These are phyloP conservation scores for Paecilomyces sp. DNA, from an alignment of 2,329 filamentous ascomycete genomes.

Conservation along the genomic window DNA sequence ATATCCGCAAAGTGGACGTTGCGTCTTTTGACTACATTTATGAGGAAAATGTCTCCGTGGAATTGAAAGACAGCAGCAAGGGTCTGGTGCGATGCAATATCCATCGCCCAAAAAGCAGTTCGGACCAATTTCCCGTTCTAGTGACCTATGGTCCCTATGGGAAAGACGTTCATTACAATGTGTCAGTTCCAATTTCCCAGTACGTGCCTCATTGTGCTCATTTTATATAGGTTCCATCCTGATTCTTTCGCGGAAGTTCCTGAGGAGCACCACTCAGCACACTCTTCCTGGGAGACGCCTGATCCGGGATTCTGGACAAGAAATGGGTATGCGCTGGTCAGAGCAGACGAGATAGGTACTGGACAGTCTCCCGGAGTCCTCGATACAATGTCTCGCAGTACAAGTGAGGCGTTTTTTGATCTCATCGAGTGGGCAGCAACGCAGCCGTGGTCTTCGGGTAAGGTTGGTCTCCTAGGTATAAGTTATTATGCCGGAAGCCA, in stretches of 20 bases:
- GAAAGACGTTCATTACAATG: conserved; percentile 4
- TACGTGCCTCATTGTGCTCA: too few species aligned
- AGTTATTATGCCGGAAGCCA: conserved; percentile 44
- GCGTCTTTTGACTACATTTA: too few species aligned
- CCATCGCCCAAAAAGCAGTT: not conserved
- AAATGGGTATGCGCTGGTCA: conserved; percentile 2
- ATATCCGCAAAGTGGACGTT: too few species aligned
- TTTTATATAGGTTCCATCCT: conserved; percentile 2
- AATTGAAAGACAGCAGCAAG: too few species aligned
- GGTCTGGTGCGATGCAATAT: not conserved
- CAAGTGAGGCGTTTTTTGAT: conserved; percentile 1
- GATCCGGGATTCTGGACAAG: conserved; percentile 2
- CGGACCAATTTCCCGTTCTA: not conserved
- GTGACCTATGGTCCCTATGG: conserved; percentile 3
- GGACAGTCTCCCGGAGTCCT: conserved; percentile 3
- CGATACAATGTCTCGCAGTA: conserved; percentile 3
- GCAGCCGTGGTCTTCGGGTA: conserved; percentile 43
- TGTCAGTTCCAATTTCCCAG: conserved; percentile 2
- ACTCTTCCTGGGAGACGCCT: conserved; percentile 1
- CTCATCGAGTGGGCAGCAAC: conserved; percentile 23
- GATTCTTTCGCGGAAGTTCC: conserved; percentile 4
- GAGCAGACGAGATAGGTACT: conserved; percentile 2
- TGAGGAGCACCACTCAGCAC: not conserved
- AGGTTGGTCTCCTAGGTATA: conserved; percentile 44
- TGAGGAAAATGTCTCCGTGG: too few species aligned